Conservation (phyloP, 306 rosid genomes). For the Echinosophora koreensis region DNA sequence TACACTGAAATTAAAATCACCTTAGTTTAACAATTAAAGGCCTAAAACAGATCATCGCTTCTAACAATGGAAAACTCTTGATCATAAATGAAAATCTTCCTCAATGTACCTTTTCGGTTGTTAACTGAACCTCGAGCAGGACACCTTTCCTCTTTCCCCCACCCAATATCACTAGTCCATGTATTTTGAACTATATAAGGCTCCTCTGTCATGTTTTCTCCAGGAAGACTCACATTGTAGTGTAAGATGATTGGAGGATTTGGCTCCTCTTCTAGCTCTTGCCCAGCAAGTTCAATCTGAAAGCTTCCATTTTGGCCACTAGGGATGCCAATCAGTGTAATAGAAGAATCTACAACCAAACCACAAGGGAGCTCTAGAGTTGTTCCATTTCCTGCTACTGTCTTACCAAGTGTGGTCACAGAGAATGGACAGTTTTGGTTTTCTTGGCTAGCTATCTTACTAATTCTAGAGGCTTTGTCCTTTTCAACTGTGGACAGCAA, state of each 20-base stretch:
- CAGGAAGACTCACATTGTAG: constrained; percentile 79
- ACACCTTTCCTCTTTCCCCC: constrained; percentile 88
- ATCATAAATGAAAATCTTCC: constrained; percentile 16
- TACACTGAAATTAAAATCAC: too few relatives aligned
- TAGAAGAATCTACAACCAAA: constrained; percentile 81
- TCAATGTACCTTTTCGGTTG: constrained; percentile 61
- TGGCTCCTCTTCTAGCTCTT: constrained; percentile 61
- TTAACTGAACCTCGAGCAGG: constrained; percentile 69
- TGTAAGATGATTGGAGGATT: constrained; percentile 73
- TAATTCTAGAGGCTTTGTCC: constrained; percentile 58
- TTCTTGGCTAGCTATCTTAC: constrained; percentile 47
- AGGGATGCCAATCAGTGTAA: constrained; percentile 86
- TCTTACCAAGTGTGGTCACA: constrained; percentile 53
- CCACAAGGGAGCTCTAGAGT: constrained; percentile 88
- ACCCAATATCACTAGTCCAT: constrained; percentile 83
- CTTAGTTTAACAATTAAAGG: constrained; percentile 36
- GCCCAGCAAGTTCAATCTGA: constrained; percentile 76
- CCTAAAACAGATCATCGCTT: constrained; percentile 11
- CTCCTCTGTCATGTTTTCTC: constrained; percentile 80
- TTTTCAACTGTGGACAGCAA: constrained; percentile 57
- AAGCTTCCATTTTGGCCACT: constrained; percentile 68
- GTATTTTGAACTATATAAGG: constrained; percentile 85
- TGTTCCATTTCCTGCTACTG: constrained; percentile 49
- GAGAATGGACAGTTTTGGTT: constrained; percentile 71
- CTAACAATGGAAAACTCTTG: constrained; percentile 9